Conservation (phyloP, 176 grass and related monocot genomes). For the Musa itinerans region DNA sequence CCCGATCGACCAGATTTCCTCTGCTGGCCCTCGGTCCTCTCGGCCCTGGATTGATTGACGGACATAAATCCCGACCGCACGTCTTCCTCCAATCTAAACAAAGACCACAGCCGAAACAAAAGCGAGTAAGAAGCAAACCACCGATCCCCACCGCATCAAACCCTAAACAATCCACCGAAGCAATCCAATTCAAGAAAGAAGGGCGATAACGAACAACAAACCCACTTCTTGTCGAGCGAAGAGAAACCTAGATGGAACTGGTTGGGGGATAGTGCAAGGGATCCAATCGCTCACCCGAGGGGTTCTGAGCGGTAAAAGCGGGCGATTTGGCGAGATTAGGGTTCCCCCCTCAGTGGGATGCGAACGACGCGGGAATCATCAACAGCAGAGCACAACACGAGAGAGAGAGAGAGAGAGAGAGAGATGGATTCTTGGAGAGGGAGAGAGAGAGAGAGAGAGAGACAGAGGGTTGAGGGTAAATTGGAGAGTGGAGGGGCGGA, state of each 20-base stretch:
- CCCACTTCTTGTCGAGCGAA: no score
- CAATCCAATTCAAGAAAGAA: no score
- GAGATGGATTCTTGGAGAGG: background rate
- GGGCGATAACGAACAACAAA: no score
- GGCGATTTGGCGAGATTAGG: constrained; percentile 4
- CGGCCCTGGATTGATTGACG: constrained; percentile 27
- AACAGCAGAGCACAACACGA: background rate
- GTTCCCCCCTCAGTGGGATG: constrained; percentile 25
- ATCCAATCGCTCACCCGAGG: background rate
- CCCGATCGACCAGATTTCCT: constrained; percentile 66
- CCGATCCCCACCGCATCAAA: no score
- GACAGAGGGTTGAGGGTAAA: no score
- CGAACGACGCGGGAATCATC: constrained; percentile 31
- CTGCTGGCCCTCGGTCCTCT: constrained; percentile 50
- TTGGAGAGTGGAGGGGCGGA: no score
- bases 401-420: background rate
- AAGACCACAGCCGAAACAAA: background rate
- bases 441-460: no score
- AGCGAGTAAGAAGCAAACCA: background rate
- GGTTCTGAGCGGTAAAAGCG: background rate
- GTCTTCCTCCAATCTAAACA: constrained; percentile 14
- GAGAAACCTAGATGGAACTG: no score
- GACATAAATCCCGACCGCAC: constrained; percentile 65
- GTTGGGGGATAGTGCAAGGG: background rate
- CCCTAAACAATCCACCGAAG: no score